Evolutionary conservation across 2,329 filamentous ascomycete genomes (phyloP), one percentile per base, ranked within the genome.

Genomic region (Microdochium paspali): DNA sequence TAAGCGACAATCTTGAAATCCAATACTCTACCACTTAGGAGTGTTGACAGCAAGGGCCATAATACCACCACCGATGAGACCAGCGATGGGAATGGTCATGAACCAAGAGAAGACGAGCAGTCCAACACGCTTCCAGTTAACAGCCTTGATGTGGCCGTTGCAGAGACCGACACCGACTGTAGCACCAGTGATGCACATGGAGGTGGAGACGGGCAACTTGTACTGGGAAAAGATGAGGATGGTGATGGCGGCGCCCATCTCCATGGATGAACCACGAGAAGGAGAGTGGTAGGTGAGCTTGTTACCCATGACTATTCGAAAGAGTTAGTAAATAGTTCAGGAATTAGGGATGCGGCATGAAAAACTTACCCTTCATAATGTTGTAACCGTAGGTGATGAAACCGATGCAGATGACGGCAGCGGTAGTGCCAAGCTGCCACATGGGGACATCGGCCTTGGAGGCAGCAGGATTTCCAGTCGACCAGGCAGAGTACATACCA

Each of bases 341-440:
- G 48, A 30, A 10, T 15, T 46, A 42, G n/a, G 43, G 18, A 7
- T 13, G 26, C 26, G 26, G 24, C 24, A 3, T 15, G n/a, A 30
- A 3, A n/a, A 10, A 53, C 74, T 64, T 66, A 80, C 77, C 80
- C 70, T 86, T 87, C 84, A 89, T 89, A 68, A 89, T 89, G 71
- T 89, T 88, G 71, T 88, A 89, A 10, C 85, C 85, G 57, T 88
- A 89, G 13, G 84, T 88, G 59, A 82, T 72, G 49, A 89, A 73
- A 55, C 85, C 85, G 39, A 82, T 52, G 44, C 75, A 86, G 59
- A 88, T 82, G 32, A 72, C 79, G 1, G 71, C 62, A 24, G 80
- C 73, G 12, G 86, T 69, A 18, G 90, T 82, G 45, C 82, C 86
- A 47, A 90, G 75, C 65, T 89, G 85, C 87, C 87, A 91, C 43